Conservation (phyloP, 371 early-diverging fungal species). For the Mucor plumbeus region DNA sequence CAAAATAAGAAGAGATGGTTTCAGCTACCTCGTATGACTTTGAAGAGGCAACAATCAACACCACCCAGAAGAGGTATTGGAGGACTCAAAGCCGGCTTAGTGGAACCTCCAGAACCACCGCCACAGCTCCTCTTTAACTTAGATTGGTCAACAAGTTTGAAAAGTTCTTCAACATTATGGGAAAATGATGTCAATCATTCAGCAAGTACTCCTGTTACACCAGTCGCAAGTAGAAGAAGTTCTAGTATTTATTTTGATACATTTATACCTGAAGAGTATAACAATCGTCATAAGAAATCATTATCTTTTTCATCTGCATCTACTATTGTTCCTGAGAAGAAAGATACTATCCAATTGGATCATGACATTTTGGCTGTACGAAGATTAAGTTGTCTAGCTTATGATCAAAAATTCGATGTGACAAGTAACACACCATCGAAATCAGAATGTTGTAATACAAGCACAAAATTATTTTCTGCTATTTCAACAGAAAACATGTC, state of each 20-base stretch:
- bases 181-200: constrained; percentile 12
- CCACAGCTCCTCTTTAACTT: constrained; percentile 28
- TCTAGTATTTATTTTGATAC: constrained; percentile 2
- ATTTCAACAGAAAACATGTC: constrained; percentile 1
- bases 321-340: background rate
- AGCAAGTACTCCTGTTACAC: constrained; percentile 14
- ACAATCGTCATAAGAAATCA: background rate
- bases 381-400: constrained; percentile 4
- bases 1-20: constrained; percentile 17
- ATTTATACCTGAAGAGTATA: background rate
- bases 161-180: background rate
- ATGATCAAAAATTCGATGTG: background rate
- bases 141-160: constrained; percentile 19
- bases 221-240: constrained; percentile 3
- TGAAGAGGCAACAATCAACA: constrained; percentile 20
- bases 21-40: constrained; percentile 15
- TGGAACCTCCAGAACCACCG: constrained; percentile 33
- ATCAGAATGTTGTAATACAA: background rate
- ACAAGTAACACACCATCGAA: background rate
- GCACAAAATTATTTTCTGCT: background rate
- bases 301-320: background rate
- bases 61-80: constrained; percentile 16
- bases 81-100: constrained; percentile 18
- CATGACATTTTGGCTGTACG: background rate
- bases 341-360: background rate